These are phyloP conservation scores for Cubamyces sp. DNA, from an alignment of 768 basidiomycete species.

Conservation along the genomic window DNA sequence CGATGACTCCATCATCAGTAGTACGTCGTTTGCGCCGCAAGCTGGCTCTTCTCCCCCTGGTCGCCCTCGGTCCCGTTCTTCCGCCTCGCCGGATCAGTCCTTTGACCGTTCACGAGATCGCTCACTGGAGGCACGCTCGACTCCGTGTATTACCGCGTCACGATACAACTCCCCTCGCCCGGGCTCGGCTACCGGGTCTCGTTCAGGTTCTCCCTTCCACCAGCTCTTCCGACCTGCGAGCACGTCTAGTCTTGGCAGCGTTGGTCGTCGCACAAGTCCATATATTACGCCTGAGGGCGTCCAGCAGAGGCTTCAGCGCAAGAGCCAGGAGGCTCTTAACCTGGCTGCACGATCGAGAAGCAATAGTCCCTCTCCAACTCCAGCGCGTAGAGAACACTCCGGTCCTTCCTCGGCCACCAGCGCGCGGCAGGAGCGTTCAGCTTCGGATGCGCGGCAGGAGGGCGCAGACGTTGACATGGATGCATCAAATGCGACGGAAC, in stretches of 20 bases:
- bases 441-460: neutral
- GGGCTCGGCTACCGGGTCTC: conserved; percentile 21
- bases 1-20: conserved; percentile 12
- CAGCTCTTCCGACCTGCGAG: conserved; percentile 27
- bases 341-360: neutral
- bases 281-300: conserved; percentile 61
- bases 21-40: conserved; percentile 14
- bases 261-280: conserved; percentile 37
- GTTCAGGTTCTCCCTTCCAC: conserved; percentile 21
- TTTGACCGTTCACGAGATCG: conserved; percentile 19
- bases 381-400: neutral
- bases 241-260: conserved; percentile 25
- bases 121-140: conserved; percentile 21
- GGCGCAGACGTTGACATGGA: neutral
- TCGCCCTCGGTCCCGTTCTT: conserved; percentile 4
- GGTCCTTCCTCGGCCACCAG: neutral
- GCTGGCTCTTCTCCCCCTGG: conserved; percentile 12
- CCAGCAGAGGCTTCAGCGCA: conserved; percentile 50
- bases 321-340: conserved; percentile 49
- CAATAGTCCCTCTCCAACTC: conserved; percentile 3
- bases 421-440: no score
- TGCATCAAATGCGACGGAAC: conserved; percentile 6
- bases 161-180: conserved; percentile 21
- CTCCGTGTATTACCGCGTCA: conserved; percentile 22
- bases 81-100: conserved; percentile 11